phyloP scores from a whole-genome alignment of 192 early-diverging fungal species.

The Coemansia sp. region DNA sequence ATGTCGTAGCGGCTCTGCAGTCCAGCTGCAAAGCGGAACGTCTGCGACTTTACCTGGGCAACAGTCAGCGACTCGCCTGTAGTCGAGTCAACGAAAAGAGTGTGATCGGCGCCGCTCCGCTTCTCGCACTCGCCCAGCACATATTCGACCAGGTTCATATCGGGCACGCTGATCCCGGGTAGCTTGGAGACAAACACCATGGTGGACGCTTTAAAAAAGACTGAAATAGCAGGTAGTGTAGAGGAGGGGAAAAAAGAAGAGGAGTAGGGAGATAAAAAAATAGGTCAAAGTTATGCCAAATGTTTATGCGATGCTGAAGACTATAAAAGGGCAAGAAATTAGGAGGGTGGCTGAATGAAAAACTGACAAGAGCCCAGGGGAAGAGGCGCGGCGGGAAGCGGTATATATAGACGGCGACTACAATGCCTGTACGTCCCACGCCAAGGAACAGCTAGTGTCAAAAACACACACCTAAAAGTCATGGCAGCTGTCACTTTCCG shows the following conservation, averaged over 20 bases:
- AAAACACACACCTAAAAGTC: neutral
- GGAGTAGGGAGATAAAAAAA: neutral
- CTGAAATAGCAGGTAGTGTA: neutral
- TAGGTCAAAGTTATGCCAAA: neutral
- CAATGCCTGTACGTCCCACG: neutral
- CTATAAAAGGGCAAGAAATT: neutral
- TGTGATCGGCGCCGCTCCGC: slow-evolving; percentile 7
- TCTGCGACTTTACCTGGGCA: slow-evolving; percentile 12
- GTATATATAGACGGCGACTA: neutral
- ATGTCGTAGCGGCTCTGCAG: slow-evolving; percentile 50
- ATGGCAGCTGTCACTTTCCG: neutral
- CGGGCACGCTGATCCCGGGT: slow-evolving; percentile 23
- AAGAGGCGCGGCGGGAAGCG: neutral
- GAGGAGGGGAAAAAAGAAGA: neutral
- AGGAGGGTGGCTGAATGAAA: neutral
- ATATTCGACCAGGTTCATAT: slow-evolving; percentile 22
- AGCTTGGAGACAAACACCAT: slow-evolving; percentile 32
- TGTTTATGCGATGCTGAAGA: neutral
- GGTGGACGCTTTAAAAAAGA: neutral
- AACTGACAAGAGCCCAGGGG: neutral
- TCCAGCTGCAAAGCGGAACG: slow-evolving; percentile 16
- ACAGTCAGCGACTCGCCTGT: slow-evolving; percentile 12
- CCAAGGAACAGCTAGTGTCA: slow-evolving; percentile 1
- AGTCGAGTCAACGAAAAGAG: slow-evolving; percentile 36
- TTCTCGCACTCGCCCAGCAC: slow-evolving; percentile 24